Evolutionary conservation across 176 grass and related monocot species (phyloP), one percentile per base, ranked within the genome.

Genomic region (Bromus sterilis): DNA sequence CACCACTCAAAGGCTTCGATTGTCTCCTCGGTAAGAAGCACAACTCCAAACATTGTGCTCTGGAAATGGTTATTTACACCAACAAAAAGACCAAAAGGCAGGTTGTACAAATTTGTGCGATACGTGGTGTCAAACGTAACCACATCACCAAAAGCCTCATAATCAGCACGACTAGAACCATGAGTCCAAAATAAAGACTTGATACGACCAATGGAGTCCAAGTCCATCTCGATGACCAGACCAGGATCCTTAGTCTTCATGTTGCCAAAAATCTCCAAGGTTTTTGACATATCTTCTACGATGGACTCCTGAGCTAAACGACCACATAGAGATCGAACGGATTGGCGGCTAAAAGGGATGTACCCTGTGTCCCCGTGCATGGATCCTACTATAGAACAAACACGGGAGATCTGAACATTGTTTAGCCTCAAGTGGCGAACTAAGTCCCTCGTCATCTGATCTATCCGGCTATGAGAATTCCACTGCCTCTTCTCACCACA

Each of bases 151-250:
- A 56, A 56, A 2, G 21, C 41, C 9, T 7, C 7, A 42, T n/a
- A n/a, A n/a, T n/a, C n/a, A n/a, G n/a, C n/a, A n/a, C n/a, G 11
- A 10, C 51, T 56, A 1, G 4, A 51, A 51, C 48, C 48, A 2
- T 51, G 48, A 1, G 5, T n/a, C 51, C 51, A 56, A 3, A n/a
- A 56, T 6, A 56, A 9, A 1, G 51, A 23, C 9, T 9, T 56
- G 0, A 56, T 7, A 2, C 51, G 4, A 0, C 7, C 21, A 3
- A 8, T 0, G 18, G 7, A 2, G 3, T 56, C 51, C 3, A 23
- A 9, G 1, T 56, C 51, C 6, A 56, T 20, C 16, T 51, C 5
- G 5, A 51, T 4, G 0, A 51, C 48, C 0, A 51, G 48, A 1
- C 7, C 48, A 8, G 6, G 5, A 10, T 56, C 51, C 1, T 0